Base-by-base conservation (phyloP, 2,329 filamentous ascomycete species). In the Stylonectria norvegica region DNA sequence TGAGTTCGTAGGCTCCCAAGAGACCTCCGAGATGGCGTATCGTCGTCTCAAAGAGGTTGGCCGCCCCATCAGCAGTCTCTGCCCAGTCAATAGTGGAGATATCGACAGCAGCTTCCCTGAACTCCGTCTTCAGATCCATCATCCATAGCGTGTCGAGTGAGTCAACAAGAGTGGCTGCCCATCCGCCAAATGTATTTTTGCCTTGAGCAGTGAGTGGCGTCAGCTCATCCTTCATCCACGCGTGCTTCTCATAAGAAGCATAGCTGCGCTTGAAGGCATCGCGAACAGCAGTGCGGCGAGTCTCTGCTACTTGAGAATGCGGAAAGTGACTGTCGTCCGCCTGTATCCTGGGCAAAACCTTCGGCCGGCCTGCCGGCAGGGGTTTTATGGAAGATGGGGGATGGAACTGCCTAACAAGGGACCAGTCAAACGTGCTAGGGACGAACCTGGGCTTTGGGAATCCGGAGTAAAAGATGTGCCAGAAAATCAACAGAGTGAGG, bases 141-240 rank as follows among this genome's bases (percentile, higher is more conserved):
- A 84, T 82, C 69, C 73, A 76, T 2, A 84, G 68, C 0, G 78
- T 80, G 42, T 83, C 79, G 30, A 84, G 62, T 0, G 71, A 65
- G 54, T 84, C 80, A 22, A 84, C 73, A 32, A 83, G 58, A 0
- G 78, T 80, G 8, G 78, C 78, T 1, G 71, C 77, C 70, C 76
- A 79, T 18, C 72, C 71, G 4, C 75, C 73, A 55, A 77, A 78
- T 1, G 63, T 62, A 41, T 75, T 69, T 45, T 68, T 73, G 9
- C 58, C 65, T 5, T 58, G 54, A 19, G 69, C 73, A 15, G 67
- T 66, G 4, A 79, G 58, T 5, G 76, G 76, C 36, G 60, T 57
- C 12, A 79, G 57, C 58, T 79, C 76, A 45, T 79, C 76, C 19
- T 66, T 64, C 46, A 72, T 56, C 75, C 75, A 79, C 3, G 76